Evolutionary conservation across 768 basidiomycete genomes (phyloP).

Genomic region (Phanerochaete carnosa): DNA sequence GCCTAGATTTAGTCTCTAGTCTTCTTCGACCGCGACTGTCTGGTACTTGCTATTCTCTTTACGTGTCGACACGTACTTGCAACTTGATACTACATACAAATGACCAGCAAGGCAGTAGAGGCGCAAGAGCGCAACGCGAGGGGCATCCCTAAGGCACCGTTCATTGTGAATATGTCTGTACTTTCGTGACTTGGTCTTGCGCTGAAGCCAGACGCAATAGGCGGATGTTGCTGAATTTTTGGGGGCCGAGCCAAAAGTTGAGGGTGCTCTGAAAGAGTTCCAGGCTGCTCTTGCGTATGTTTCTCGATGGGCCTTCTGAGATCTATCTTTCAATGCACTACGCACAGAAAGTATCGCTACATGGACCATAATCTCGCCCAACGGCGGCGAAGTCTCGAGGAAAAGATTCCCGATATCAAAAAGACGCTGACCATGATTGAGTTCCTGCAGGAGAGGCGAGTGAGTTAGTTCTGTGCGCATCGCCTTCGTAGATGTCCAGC

Average conservation of each 20-base stretch:
- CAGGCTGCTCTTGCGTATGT: slow-evolving; percentile 84
- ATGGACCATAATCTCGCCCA: slow-evolving; percentile 89
- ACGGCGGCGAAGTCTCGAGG: slow-evolving; percentile 74
- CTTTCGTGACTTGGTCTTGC: neutral
- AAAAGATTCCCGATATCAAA: slow-evolving; percentile 95
- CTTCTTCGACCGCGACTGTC: neutral
- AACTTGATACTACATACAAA: neutral
- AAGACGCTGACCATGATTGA: slow-evolving; percentile 91
- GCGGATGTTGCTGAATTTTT: slow-evolving; percentile 85
- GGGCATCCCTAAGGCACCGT: slow-evolving; percentile 94
- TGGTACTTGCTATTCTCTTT: too few species aligned
- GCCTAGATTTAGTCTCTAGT: neutral
- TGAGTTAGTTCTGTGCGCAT: slow-evolving; percentile 24
- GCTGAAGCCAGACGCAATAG: slow-evolving; percentile 37
- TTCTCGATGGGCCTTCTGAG: neutral
- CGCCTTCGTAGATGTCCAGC: neutral
- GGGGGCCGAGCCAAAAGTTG: slow-evolving; percentile 72
- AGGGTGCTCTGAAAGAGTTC: slow-evolving; percentile 72
- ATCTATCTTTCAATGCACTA: neutral
- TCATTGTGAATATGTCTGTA: slow-evolving; percentile 66
- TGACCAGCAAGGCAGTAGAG: slow-evolving; percentile 9
- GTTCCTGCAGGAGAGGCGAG: slow-evolving; percentile 69
- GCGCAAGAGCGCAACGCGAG: slow-evolving; percentile 68
- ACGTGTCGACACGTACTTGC: neutral
- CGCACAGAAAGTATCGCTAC: slow-evolving; percentile 92